These are phyloP conservation scores for Petasospora fabianii DNA, from an alignment of 1,139 yeast species.

Conservation along the genomic window DNA sequence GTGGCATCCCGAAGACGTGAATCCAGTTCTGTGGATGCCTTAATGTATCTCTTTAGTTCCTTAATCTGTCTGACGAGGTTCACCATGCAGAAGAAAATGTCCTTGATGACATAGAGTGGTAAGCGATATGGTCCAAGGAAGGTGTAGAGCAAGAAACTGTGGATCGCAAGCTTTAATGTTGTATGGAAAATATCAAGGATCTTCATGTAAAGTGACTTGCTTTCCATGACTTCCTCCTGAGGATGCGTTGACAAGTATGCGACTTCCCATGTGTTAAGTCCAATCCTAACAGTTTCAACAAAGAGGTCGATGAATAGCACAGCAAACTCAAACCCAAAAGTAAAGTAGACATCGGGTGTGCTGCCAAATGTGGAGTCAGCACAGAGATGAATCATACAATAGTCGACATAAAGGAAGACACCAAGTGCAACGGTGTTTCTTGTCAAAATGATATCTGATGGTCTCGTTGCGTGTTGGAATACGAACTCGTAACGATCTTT, in stretches of 20 bases:
- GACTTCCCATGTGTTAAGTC: conserved; percentile 58
- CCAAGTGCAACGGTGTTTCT: conserved; percentile 39
- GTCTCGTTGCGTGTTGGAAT: conserved; percentile 37
- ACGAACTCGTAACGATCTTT: conserved; percentile 59
- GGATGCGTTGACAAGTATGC: conserved; percentile 42
- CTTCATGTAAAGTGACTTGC: conserved; percentile 59
- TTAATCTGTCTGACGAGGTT: conserved; percentile 47
- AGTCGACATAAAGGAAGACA: conserved; percentile 47
- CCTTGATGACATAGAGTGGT: conserved; percentile 67
- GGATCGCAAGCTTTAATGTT: conserved; percentile 41
- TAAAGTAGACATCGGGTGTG: conserved; percentile 48
- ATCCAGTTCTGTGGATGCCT: conserved; percentile 65
- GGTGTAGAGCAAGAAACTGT: conserved; percentile 49
- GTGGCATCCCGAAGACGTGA: conserved; percentile 59
- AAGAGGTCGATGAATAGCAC: conserved; percentile 56
- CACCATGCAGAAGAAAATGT: conserved; percentile 53
- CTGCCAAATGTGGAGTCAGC: conserved; percentile 50
- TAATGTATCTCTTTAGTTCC: conserved; percentile 52
- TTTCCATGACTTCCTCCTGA: conserved; percentile 70
- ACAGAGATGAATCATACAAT: conserved; percentile 49
- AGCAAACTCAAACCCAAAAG: conserved; percentile 77
- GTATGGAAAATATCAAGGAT: conserved; percentile 51
- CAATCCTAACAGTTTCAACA: conserved; percentile 45
- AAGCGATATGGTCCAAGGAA: conserved; percentile 46
- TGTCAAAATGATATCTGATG: conserved; percentile 30